Percentiles rank a stretch among this genome's conserved stretches.
Conservation (phyloP, 176 grass and related monocot genomes). For the Oryza meyeriana region DNA sequence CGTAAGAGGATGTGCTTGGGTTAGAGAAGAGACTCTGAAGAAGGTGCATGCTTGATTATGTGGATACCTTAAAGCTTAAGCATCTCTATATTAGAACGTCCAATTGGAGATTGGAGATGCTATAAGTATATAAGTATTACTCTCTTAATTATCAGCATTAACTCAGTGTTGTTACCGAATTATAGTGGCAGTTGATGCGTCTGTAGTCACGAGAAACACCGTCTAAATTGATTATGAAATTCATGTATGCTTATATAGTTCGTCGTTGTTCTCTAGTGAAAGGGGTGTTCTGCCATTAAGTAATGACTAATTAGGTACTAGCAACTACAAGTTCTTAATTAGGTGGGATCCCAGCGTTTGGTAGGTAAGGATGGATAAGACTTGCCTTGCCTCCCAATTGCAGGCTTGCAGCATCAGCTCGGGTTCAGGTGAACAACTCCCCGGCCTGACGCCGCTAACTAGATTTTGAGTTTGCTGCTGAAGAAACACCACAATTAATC, state of each 20-base stretch:
- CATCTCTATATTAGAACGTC: no score
- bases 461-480: neutral
- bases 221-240: neutral
- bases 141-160: neutral
- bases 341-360: slow-evolving; percentile 16
- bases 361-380: slow-evolving; percentile 46
- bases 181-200: neutral
- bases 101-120: no score
- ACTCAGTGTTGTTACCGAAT: neutral
- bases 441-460: neutral
- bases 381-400: neutral
- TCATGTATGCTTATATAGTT: neutral
- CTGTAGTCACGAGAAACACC: neutral
- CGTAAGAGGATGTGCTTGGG: no score
- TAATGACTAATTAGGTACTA: slow-evolving; percentile 6
- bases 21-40: no score
- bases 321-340: neutral
- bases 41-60: no score
- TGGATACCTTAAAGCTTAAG: no score
- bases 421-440: slow-evolving; percentile 38
- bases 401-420: neutral
- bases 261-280: neutral
- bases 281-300: neutral
- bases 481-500: neutral
- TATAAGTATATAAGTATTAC: no score